Base-by-base conservation (phyloP, 2,329 filamentous ascomycete species). In the Trichoderma pleuroti region DNA sequence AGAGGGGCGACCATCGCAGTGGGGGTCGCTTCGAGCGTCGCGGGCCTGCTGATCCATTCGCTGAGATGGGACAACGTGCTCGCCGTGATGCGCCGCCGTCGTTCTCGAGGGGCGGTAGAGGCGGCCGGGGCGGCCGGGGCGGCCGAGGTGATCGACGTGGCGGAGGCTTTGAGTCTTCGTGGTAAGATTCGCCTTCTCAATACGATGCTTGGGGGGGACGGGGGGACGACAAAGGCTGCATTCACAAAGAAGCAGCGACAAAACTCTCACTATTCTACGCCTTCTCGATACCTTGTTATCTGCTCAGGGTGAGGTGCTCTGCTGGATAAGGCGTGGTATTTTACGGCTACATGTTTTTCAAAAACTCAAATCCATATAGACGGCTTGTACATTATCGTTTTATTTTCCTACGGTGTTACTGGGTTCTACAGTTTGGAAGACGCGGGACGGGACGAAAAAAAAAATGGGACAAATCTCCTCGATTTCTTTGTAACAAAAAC, bases 41-140 rank as follows among this genome's bases (percentile, higher is more conserved):
- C 36, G 59, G 42, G 28, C 73, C 75, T 14, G 64, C 72, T 4
- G 76, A 79, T 16, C 72, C 75, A 21, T 80, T 80, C 39, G 70
- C 73, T 11, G 71, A 74, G 52, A 78, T 79, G 73, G 73, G 77
- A 26, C 71, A 71, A 9, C 72, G 72, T 32, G 75, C 66, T 12
- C 78, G 75, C 36, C 77, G 77, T 16, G 78, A 79, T 56, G 74
- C 16, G 12, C 61, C 60, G 62, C 54, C 42, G 24, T 14, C n/a
- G 36, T 49, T 36, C n/a, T 74, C 32, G 60, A 71, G 68, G 63
- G 73, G 79, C 34, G 72, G 72, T 12, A 56, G 70, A 8, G 60
- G 74, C 3, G 70, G 74, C 49, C 67, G 73, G 14, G 71, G 72
- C 18, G n/a, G 42, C 2, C 42, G 42, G 21, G 42, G 34, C 9